Evolutionary conservation across 805 yeast species (phyloP), one percentile per base, ranked within the genome.

Genomic region (Saccharomycopsis sp.): DNA sequence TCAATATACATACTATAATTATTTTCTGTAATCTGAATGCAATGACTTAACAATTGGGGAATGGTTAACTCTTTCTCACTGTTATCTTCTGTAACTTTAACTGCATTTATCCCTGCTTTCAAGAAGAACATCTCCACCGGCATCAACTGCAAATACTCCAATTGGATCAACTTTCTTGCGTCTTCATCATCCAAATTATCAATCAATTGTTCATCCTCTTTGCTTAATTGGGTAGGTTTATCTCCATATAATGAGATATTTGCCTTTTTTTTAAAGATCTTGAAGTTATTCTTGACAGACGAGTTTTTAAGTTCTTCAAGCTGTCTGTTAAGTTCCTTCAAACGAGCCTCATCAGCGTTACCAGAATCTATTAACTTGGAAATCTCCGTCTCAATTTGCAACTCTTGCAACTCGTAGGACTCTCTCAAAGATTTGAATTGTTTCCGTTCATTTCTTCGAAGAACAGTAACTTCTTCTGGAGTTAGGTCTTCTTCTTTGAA

Each of bases 51-150:
- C 41, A 14, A 53, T 17, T 3, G 24, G 14, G 0, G 51, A 22
- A 42, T 63, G 17, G n/a, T n/a, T n/a, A 63, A 14, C 34, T 42
- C 19, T 49, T 62, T 42, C 15, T 60, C 63, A n/a, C 65, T 64
- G 1, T 65, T 56, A 25, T 57, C 17, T 0, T 83, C 69, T 7
- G 41, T 24, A 8, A 20, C 20, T 14, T 71, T 72, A 5, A 84
- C 66, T 2, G 77, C 77, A 25, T 82, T 81, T 7, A 87, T 67
- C 8, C 80, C 88, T 69, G 79, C 77, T 24, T 78, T 69, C 9
- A 93, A 74, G 66, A 89, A 94, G 54, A 91, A 75, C 0, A 83
- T 84, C 69, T 93, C 99, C 14, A 77, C 80, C 0, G 90, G 86
- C 75, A 86, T 84, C 49, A 93, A 73, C 68, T 92, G 92, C 53